Evolutionary conservation across 2,329 filamentous ascomycete species (phyloP), one percentile per base, ranked within the genome.

Genomic region (Thelonectria blattea): DNA sequence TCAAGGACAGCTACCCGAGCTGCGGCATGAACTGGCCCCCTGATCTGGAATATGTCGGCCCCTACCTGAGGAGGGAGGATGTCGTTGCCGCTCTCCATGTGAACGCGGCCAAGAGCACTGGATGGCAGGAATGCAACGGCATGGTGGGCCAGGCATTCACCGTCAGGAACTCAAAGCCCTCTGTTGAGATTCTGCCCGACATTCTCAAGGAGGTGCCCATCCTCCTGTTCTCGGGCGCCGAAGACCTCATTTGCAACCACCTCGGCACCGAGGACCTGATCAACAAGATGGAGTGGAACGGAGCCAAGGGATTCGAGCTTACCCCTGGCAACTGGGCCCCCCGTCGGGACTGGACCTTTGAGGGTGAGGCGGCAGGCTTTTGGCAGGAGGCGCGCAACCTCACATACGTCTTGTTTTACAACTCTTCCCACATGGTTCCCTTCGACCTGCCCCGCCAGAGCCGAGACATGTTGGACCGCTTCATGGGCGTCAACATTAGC

Each of bases 11-110:
- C 7, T 92, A 86, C 75, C 90, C 91, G 5, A 90, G 89, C 64
- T 99, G 95, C 75, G 95, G 95, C 67, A 97, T 97, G 93, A 94
- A 93, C 79, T 99, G 96, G 96, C 95, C 95, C 32, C 91, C 93
- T 65, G 95, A 99, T 77, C 82, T 99, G 71, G 76, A 78, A 48
- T 74, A 85, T 51, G 85, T 99, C 20, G 91, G 87, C 6, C 92
- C 93, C 0, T 99, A 98, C 75, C 85, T 99, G 53, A 90, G 91
- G 59, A 88, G 89, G 58, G 72, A 81, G n/a, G 92, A 97, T 49
- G 95, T 99, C 14, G 81, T 86, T 24, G 72, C 82, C 5, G 95
- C 95, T 1, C 82, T 99, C 37, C 91, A 99, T 74, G 86, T 99
- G 75, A 91, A 92, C 71, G 73, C 83, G 0, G 90, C 90, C 68